Percentiles rank a stretch among this genome's conserved stretches.
Conservation (phyloP, 192 early-diverging fungal genomes). For the Backusella luteola region DNA sequence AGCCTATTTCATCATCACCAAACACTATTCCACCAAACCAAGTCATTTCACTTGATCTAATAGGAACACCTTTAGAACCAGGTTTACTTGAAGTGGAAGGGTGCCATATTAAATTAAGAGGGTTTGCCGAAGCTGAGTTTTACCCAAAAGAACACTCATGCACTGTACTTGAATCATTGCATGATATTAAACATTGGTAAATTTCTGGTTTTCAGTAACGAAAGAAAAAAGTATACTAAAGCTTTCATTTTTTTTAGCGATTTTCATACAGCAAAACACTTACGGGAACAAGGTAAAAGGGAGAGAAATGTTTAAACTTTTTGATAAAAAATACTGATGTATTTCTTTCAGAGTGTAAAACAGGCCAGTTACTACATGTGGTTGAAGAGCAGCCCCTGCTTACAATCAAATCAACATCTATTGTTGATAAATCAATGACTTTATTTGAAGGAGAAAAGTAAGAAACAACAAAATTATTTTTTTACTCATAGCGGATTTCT, state of each 20-base stretch:
- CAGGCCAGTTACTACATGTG: slow-evolving; percentile 29
- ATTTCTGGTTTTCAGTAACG: background rate
- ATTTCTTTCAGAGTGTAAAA: background rate
- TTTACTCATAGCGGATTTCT: background rate
- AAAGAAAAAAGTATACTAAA: background rate
- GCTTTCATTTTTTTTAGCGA: background rate
- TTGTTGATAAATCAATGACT: slow-evolving; percentile 65
- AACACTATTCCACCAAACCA: slow-evolving; percentile 61
- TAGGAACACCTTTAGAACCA: slow-evolving; percentile 55
- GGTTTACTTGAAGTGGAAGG: slow-evolving; percentile 66
- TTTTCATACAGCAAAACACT: background rate
- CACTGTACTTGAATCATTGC: background rate
- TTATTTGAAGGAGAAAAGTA: slow-evolving; percentile 75
- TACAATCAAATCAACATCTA: slow-evolving; percentile 58
- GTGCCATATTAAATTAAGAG: slow-evolving; percentile 49
- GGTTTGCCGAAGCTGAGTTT: slow-evolving; percentile 55
- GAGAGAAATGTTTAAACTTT: background rate
- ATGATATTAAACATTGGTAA: background rate
- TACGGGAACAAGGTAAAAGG: background rate
- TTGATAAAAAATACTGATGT: background rate
- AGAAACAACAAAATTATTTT: too few relatives aligned
- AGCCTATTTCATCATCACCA: slow-evolving; percentile 50
- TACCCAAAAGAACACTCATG: slow-evolving; percentile 1
- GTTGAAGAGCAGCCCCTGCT: slow-evolving; percentile 66
- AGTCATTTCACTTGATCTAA: slow-evolving; percentile 54